Conservation (phyloP, 2,329 filamentous ascomycete genomes). For the Talaromyces sp. region DNA sequence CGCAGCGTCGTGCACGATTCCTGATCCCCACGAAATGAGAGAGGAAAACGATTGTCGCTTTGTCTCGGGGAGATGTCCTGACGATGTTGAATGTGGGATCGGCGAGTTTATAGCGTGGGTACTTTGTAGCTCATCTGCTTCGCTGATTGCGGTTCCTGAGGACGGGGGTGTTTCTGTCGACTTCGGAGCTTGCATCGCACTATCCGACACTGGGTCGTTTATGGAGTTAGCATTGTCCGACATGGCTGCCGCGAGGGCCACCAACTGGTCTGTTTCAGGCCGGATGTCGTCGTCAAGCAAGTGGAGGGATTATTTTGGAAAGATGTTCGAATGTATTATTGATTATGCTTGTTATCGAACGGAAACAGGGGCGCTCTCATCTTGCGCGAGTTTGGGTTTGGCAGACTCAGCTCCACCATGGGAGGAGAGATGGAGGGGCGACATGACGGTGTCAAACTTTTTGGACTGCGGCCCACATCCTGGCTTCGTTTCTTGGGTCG, state of each 20-base stretch:
- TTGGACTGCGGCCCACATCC: neutral
- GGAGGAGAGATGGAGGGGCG: neutral
- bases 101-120: neutral
- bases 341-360: neutral
- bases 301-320: neutral
- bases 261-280: neutral
- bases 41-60: slow-evolving; percentile 71
- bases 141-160: slow-evolving; percentile 6
- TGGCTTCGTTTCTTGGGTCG: neutral
- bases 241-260: slow-evolving; percentile 4
- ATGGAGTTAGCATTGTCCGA: slow-evolving; percentile 8
- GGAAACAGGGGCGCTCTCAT: neutral
- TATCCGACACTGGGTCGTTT: neutral
- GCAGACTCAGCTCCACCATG: neutral
- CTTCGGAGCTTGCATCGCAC: neutral
- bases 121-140: slow-evolving; percentile 8
- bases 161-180: neutral
- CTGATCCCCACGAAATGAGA: slow-evolving; percentile 53
- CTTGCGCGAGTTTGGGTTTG: slow-evolving; percentile 2
- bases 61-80: slow-evolving; percentile 31
- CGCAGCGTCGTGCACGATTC: slow-evolving; percentile 16
- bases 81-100: neutral
- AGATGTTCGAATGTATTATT: neutral
- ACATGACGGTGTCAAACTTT: neutral
- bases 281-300: neutral